phyloP scores from a whole-genome alignment of 257 asterid species.

The Coffea eugenioides region DNA sequence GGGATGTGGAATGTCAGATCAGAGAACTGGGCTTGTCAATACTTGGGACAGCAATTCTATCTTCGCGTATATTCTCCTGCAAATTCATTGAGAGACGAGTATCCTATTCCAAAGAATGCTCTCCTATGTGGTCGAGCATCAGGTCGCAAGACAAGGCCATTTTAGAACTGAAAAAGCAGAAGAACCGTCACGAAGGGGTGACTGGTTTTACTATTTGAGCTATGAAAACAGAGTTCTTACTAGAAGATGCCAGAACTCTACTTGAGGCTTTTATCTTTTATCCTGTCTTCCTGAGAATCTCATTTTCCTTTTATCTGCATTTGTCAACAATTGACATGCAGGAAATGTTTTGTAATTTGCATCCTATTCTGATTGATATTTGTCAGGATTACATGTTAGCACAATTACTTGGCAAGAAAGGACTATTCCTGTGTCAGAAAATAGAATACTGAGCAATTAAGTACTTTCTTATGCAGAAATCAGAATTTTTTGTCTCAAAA shows the following conservation, averaged over 20 bases:
- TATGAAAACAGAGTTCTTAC: background rate
- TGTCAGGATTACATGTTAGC: background rate
- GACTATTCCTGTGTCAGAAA: no score
- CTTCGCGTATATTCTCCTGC: constrained; percentile 40
- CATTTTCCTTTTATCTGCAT: background rate
- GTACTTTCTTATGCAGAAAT: no score
- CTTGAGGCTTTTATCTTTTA: constrained; percentile 10
- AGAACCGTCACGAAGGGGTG: constrained; percentile 38
- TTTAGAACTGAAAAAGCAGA: constrained; percentile 1
- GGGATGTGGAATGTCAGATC: constrained; percentile 56
- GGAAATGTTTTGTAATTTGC: background rate
- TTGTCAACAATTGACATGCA: background rate
- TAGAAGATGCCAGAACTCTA: background rate
- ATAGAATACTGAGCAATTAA: no score
- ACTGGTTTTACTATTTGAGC: constrained; percentile 13
- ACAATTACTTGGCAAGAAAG: background rate
- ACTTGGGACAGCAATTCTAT: constrained; percentile 49
- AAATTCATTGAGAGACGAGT: constrained; percentile 46
- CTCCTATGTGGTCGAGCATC: constrained; percentile 46
- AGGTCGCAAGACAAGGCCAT: constrained; percentile 29
- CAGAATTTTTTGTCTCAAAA: no score
- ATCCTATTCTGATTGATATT: background rate
- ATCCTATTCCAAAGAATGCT: constrained; percentile 42
- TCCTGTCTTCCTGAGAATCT: constrained; percentile 3
- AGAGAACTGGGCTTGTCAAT: constrained; percentile 45